Base-by-base conservation (phyloP, 2,329 filamentous ascomycete species). In the Epichloe gansuensis region DNA sequence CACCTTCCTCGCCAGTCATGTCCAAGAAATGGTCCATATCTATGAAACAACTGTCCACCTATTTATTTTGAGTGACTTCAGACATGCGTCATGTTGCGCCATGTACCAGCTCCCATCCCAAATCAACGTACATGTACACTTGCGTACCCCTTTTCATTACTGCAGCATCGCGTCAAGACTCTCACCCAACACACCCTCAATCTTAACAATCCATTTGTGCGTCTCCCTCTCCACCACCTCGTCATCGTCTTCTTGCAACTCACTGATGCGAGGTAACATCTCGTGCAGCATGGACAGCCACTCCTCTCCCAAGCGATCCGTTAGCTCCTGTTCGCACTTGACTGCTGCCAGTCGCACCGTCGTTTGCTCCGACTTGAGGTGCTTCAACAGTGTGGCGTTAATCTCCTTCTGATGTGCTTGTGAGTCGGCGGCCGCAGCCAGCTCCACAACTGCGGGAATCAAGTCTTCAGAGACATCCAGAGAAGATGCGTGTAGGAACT, bases 191-290 rank as follows among this genome's bases (percentile, higher is more conserved):
- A 94, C 85, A 46, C 80, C 83, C 70, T 97, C 91, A 64, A 98
- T 94, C 69, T 83, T 83, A 64, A 85, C 80, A 61, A 97, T 93
- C 91, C 93, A 96, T 62, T 82, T 77, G 65, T 91, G 80, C 39
- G 90, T 91, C 73, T 95, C 91, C 63, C 82, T 76, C 73, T 98
- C 93, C 25, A 98, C 91, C 31, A 78, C 77, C 71, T 97, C 93
- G 64, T 97, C 91, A 60, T 97, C 93, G 66, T 98, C 93, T 65
- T 98, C 93, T 71, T 95, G 86, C 63, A 95, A 69, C 72, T 98
- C 93, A 63, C 88, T 94, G 61, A 99, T 95, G 58, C 91, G 88
- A 21, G 94, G 91, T 66, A 98, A 72, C 86, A 96, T 97, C 77
- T 98, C 93, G 0, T 91, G 89, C 64, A 97, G 68, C 73, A 94